Percentiles rank a stretch among this genome's conserved stretches.
These are phyloP conservation scores for Macrolepiota fuliginosa DNA, from an alignment of 768 basidiomycete genomes.

Conservation along the genomic window DNA sequence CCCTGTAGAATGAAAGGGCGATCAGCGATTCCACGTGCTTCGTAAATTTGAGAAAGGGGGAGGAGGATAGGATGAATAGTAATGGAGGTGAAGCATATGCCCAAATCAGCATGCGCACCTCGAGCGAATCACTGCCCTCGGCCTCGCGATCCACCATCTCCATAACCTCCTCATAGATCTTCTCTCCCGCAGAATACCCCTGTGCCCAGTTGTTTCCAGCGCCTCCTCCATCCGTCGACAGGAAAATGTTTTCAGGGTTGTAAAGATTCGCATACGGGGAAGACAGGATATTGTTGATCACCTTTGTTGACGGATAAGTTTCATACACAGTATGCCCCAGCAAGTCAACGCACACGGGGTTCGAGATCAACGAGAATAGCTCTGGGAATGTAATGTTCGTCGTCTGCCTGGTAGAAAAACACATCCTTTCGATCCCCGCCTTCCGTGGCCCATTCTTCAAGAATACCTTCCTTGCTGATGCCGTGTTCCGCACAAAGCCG, in stretches of 20 bases:
- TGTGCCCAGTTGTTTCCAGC: constrained; percentile 99
- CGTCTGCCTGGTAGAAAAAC: constrained; percentile 99
- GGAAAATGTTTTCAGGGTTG: constrained; percentile 97
- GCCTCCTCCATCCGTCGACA: constrained; percentile 96
- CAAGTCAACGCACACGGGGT: constrained; percentile 66
- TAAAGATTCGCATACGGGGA: constrained; percentile 90
- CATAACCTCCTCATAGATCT: constrained; percentile 93
- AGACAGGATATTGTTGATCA: constrained; percentile 91
- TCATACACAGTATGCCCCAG: neutral
- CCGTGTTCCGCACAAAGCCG: constrained; percentile 98
- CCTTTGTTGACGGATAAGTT: constrained; percentile 44
- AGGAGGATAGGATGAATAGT: neutral
- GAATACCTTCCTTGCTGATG: constrained; percentile 91
- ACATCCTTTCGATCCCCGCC: constrained; percentile 97
- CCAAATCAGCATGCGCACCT: constrained; percentile 49
- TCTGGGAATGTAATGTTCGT: constrained; percentile 97
- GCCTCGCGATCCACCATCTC: constrained; percentile 99
- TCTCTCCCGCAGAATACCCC: constrained; percentile 88
- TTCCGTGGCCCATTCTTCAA: constrained; percentile 96
- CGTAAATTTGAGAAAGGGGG: neutral
- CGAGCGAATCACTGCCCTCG: constrained; percentile 94
- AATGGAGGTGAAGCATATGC: constrained; percentile 1
- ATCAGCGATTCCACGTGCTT: neutral
- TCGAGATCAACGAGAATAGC: constrained; percentile 96
- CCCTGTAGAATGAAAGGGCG: constrained; percentile 54